These are phyloP conservation scores for Rubus idaeus DNA, from an alignment of 306 rosid genomes.

Conservation along the genomic window DNA sequence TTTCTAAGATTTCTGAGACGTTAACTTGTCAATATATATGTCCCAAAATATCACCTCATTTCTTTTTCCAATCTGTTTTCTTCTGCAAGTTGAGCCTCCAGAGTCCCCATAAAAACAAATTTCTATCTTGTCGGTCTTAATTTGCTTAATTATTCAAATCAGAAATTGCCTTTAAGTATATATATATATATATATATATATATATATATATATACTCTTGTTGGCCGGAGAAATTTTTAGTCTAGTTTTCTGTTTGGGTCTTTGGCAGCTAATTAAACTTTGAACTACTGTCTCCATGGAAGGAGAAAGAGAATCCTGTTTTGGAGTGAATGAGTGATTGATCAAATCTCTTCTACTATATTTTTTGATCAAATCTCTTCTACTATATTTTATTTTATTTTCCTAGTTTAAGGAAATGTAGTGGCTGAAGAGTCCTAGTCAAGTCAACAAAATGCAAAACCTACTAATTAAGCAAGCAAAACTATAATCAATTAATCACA, in stretches of 20 bases:
- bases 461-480: not conserved
- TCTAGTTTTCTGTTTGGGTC: not conserved
- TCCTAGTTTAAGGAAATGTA: not conserved
- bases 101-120: not conserved
- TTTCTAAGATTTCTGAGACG: not conserved
- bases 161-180: no score
- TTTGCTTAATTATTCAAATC: no score
- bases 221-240: not conserved
- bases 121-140: not conserved
- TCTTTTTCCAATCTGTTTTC: not conserved
- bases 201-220: no score
- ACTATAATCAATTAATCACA: not conserved
- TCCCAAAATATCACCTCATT: not conserved
- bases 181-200: no score
- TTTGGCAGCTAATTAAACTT: not conserved
- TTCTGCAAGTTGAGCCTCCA: conserved; percentile 3
- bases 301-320: not conserved
- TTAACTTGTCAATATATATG: not conserved
- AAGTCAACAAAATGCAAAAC: not conserved
- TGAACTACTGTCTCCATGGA: not conserved
- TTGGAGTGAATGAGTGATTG: not conserved
- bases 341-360: no score
- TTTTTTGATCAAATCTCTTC: no score
- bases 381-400: no score
- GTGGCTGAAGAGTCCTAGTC: not conserved